Conservation (phyloP, 441 rosid species). For the Syzygium syzygioides region DNA sequence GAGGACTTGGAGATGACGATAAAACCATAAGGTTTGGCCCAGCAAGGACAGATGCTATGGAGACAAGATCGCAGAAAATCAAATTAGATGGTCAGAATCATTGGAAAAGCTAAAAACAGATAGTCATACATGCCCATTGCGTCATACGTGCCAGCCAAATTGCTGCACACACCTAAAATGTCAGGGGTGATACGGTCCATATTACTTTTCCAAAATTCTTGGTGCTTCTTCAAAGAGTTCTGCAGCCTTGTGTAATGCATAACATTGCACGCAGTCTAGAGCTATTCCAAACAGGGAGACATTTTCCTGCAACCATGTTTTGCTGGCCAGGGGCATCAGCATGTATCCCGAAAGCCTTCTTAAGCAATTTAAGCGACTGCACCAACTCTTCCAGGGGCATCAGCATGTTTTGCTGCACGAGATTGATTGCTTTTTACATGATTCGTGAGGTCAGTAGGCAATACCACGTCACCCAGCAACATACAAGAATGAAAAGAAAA, state of each 20-base stretch:
- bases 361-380: constrained; percentile 24
- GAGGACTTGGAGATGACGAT: background rate
- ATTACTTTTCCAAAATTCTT: constrained; percentile 27
- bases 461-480: background rate
- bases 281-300: constrained; percentile 36
- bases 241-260: constrained; percentile 25
- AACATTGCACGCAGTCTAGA: constrained; percentile 28
- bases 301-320: constrained; percentile 24
- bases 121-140: constrained; percentile 32
- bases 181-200: constrained; percentile 29
- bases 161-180: constrained; percentile 35
- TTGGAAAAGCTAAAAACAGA: background rate
- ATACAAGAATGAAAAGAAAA: background rate
- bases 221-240: constrained; percentile 33
- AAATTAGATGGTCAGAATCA: background rate
- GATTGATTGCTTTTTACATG: background rate
- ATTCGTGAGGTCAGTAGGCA: background rate
- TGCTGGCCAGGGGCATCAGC: constrained; percentile 24
- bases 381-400: constrained; percentile 26
- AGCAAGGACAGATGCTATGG: background rate
- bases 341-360: constrained; percentile 22
- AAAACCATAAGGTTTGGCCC: background rate
- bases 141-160: constrained; percentile 38
- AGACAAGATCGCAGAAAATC: background rate
- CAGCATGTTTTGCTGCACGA: no score